These are phyloP conservation scores for Galeopsis tetrahit DNA, from an alignment of 257 asterid species.

Conservation along the genomic window DNA sequence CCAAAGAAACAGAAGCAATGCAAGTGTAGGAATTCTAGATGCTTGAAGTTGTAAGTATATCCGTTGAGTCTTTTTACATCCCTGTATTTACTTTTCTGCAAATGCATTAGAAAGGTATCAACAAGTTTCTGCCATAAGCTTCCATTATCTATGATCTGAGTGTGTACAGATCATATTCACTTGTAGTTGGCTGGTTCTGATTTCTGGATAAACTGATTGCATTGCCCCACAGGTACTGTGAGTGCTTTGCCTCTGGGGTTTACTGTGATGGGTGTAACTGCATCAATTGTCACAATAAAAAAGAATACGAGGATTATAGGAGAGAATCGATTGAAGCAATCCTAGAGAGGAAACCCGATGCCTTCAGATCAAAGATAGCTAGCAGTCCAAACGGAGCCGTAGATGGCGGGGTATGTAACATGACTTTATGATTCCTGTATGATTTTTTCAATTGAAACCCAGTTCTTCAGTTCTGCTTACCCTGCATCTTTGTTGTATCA, in stretches of 20 bases:
- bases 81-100: conserved; percentile 20
- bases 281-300: conserved; percentile 55
- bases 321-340: conserved; percentile 49
- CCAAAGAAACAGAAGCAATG: conserved; percentile 79
- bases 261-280: conserved; percentile 79
- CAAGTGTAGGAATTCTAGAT: conserved; percentile 70
- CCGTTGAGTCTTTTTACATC: conserved; percentile 1
- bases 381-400: conserved; percentile 53
- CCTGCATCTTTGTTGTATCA: conserved; percentile 18
- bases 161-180: conserved; percentile 4
- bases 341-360: conserved; percentile 67
- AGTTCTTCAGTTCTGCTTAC: conserved; percentile 11
- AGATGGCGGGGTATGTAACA: conserved; percentile 56
- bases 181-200: conserved; percentile 23
- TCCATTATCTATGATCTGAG: not conserved
- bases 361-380: conserved; percentile 71
- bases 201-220: conserved; percentile 29
- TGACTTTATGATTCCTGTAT: conserved; percentile 15
- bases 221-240: conserved; percentile 66
- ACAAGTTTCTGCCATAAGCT: not conserved
- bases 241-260: conserved; percentile 69
- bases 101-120: conserved; percentile 15
- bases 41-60: conserved; percentile 75
- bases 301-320: conserved; percentile 55
- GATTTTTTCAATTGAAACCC: not conserved